Conservation (phyloP, 306 rosid species). For the Mucuna pruriens region DNA sequence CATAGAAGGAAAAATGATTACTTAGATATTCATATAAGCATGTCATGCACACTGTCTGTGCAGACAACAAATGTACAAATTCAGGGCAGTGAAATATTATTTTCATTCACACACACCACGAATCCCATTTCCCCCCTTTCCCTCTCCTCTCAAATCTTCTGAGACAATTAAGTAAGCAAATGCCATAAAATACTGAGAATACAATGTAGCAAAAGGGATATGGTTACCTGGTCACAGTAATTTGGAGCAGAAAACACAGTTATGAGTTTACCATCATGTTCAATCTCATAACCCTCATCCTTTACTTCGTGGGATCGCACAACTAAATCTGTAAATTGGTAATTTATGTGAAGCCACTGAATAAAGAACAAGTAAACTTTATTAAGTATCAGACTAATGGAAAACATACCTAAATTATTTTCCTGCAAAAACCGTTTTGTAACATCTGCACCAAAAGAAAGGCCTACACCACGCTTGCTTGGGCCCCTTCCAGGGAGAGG, state of each 20-base stretch:
- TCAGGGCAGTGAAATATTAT: not conserved
- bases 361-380: slow-evolving; percentile 9
- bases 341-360: slow-evolving; percentile 30
- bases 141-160: not conserved
- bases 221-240: slow-evolving; percentile 96
- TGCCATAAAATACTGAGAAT: not conserved
- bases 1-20: slow-evolving; percentile 1
- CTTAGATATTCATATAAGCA: slow-evolving; percentile 4
- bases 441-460: slow-evolving; percentile 90
- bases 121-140: not conserved
- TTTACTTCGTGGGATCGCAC: slow-evolving; percentile 99
- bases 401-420: slow-evolving; percentile 78
- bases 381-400: not conserved
- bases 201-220: slow-evolving; percentile 7
- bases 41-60: not conserved
- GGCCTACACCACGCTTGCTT: slow-evolving; percentile 99
- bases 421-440: slow-evolving; percentile 89
- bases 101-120: not conserved
- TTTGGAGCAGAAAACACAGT: slow-evolving; percentile 99
- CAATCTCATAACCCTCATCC: slow-evolving; percentile 98
- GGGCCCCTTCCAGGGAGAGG: slow-evolving; percentile 96
- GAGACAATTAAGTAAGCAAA: slow-evolving; percentile 2
- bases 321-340: slow-evolving; percentile 71
- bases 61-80: slow-evolving; percentile 9
- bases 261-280: slow-evolving; percentile 96